A percentile compares a stretch with the other conserved stretches of the same genome.
Conservation (phyloP, 148 eudicot genomes). For the Oxyria digyna region DNA sequence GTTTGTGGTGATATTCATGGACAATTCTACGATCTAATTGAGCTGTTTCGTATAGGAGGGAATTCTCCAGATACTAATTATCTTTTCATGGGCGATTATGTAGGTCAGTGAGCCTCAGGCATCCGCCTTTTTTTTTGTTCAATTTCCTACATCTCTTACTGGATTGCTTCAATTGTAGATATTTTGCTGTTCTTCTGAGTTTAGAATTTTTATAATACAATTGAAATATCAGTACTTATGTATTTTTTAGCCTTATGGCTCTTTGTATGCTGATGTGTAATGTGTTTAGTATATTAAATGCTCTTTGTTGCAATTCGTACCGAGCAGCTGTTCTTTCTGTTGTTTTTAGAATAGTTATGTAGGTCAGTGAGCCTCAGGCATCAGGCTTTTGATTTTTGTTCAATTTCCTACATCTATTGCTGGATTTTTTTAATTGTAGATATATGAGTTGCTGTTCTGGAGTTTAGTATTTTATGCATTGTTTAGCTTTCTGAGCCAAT, state of each 20-base stretch:
- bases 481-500: not conserved
- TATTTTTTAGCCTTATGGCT: not conserved
- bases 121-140: not conserved
- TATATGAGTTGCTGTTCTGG: not conserved
- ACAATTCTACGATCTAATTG: slow-evolving; percentile 38
- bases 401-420: not conserved
- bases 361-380: slow-evolving; percentile 19
- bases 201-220: not conserved
- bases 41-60: slow-evolving; percentile 38
- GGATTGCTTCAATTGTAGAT: not conserved
- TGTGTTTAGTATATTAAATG: no score
- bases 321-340: no score
- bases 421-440: not conserved
- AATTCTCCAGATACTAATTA: slow-evolving; percentile 40
- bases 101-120: slow-evolving; percentile 22
- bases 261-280: no score
- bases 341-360: no score
- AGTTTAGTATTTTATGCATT: not conserved
- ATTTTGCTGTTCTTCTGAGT: not conserved
- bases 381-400: not conserved
- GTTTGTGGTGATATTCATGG: slow-evolving; percentile 47
- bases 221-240: not conserved
- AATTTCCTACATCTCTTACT: not conserved
- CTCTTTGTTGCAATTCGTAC: no score
- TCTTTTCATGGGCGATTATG: slow-evolving; percentile 46